These are phyloP conservation scores for Diphasiastrum complanatum DNA, from an alignment of 83 land plant species.

Conservation along the genomic window DNA sequence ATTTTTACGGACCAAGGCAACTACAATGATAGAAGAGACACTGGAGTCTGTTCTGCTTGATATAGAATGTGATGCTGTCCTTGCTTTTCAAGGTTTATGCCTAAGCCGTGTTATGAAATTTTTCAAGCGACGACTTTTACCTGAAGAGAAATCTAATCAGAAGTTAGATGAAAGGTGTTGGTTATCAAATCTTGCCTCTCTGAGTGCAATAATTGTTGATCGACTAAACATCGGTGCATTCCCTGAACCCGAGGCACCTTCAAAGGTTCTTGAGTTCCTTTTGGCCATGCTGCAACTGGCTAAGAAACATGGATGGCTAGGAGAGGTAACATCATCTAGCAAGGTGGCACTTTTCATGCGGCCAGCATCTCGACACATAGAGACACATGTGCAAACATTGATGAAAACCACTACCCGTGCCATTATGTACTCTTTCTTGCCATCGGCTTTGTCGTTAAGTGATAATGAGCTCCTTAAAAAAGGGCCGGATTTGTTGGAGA, in stretches of 20 bases:
- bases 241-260: conserved; percentile 56
- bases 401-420: conserved; percentile 85
- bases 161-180: conserved; percentile 86
- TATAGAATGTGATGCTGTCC: conserved; percentile 59
- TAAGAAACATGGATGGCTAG: conserved; percentile 87
- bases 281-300: conserved; percentile 91
- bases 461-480: too few relatives aligned
- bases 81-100: conserved; percentile 92
- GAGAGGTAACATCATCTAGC: conserved; percentile 59
- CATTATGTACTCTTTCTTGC: conserved; percentile 85
- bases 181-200: conserved; percentile 79
- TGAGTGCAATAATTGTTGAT: conserved; percentile 85
- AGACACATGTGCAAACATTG: conserved; percentile 67
- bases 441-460: too few relatives aligned
- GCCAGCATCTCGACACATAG: conserved; percentile 65
- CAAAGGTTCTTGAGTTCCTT: conserved; percentile 80
- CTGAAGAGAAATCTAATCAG: conserved; percentile 84
- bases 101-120: conserved; percentile 83
- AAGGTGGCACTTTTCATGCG: conserved; percentile 75
- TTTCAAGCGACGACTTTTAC: conserved; percentile 76
- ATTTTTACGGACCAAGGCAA: conserved; percentile 69
- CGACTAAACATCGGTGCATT: conserved; percentile 97
- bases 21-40: conserved; percentile 53
- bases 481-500: too few relatives aligned
- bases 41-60: conserved; percentile 75